Base-by-base conservation (phyloP, 2,329 filamentous ascomycete genomes). In the Alternaria sp. region DNA sequence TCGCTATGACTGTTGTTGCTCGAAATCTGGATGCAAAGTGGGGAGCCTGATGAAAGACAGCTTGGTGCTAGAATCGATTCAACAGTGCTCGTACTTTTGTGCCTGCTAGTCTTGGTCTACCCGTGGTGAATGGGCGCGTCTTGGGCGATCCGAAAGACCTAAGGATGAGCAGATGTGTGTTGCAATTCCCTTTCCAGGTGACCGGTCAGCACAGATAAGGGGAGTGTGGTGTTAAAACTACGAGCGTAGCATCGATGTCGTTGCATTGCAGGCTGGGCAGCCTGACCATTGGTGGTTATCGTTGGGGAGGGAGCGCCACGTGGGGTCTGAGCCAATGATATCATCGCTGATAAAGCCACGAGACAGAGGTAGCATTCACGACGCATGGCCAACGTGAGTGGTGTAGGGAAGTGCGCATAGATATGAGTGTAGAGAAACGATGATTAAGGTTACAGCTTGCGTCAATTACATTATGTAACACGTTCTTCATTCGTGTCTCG, bases 191-290 rank as follows among this genome's bases (percentile, higher is more conserved):
- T 59, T 17, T 30, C 19, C 3, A 44, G 9, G 19, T 51, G 53
- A 45, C 23, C 26, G 44, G 28, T 30, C 17, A 36, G 4, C 17
- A 19, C 28, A 51, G 47, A 19, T 30, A 53, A 52, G 54, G 67
- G 67, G 58, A 45, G 64, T 53, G 51, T 56, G 47, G 55, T 36
- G 57, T 47, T 51, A n/a, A n/a, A 43, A 53, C 50, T 62, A 61
- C 53, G 43, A 64, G 61, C 26, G 61, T 71, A 69, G 67, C 66
- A 70, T 70, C 36, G 51, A 53, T n/a, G 43, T 55, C 28, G 74
- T 75, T 69, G 65, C 70, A 75, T 72, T 67, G 70, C 66, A 71
- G 63, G 49, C 30, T n/a, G 47, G 25, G 30, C 36, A 46, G 11
- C 32, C 57, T 26, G 17, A n/a, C 47, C 13, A 59, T 53, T 59